Conservation (phyloP, 345 rosid genomes). For the Boechera stricta region DNA sequence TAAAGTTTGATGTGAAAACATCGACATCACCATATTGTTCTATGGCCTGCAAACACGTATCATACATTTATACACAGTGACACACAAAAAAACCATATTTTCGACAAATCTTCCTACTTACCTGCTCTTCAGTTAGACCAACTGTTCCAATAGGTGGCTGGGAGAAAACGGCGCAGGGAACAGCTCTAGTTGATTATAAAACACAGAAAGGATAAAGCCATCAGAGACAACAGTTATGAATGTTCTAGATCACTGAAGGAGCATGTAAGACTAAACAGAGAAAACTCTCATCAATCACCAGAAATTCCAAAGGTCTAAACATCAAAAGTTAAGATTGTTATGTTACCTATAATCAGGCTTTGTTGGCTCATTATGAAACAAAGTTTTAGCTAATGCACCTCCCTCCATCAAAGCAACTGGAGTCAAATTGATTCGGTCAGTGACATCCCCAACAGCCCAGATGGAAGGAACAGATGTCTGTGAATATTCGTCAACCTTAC, state of each 20-base stretch:
- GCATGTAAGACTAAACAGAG: background rate
- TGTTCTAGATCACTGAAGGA: background rate
- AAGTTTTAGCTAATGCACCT: constrained; percentile 88
- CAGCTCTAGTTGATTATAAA: constrained; percentile 58
- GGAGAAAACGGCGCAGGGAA: constrained; percentile 92
- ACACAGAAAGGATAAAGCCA: constrained; percentile 15
- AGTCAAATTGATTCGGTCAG: constrained; percentile 91
- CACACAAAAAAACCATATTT: constrained; percentile 14
- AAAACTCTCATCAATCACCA: background rate
- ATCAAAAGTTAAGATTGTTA: constrained; percentile 5
- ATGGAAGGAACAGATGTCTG: constrained; percentile 85
- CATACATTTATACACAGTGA: background rate
- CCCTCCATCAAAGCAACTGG: constrained; percentile 99
- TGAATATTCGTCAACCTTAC: constrained; percentile 91
- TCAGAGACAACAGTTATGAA: constrained; percentile 27
- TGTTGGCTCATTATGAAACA: constrained; percentile 78
- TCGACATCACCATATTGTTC: constrained; percentile 79
- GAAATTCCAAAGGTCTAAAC: background rate
- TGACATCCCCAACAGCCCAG: constrained; percentile 98
- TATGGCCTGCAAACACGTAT: constrained; percentile 64
- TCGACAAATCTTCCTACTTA: constrained; percentile 27
- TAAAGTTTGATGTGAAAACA: constrained; percentile 84
- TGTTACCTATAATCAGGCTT: constrained; percentile 86
- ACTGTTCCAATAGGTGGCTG: constrained; percentile 99
- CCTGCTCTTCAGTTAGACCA: constrained; percentile 94